A percentile compares a stretch with the other conserved stretches of the same genome.
These are phyloP conservation scores for Houttuynia cordata DNA, from an alignment of 164 flowering plant genomes.

Conservation along the genomic window DNA sequence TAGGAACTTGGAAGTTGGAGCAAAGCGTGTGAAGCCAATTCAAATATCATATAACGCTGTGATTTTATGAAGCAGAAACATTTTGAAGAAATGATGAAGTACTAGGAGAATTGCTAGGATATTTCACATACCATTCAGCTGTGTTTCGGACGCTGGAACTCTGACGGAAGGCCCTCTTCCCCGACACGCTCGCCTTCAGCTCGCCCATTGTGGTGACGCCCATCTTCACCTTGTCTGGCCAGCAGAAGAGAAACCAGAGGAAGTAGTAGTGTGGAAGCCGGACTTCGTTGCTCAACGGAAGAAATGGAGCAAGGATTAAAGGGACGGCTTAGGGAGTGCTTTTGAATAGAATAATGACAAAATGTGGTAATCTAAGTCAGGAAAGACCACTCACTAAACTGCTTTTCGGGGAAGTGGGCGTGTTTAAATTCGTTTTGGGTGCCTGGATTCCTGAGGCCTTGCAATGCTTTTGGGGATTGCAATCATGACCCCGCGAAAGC, in stretches of 20 bases:
- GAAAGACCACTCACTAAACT: constrained; percentile 10
- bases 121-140: constrained; percentile 59
- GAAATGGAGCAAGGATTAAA: constrained; percentile 32
- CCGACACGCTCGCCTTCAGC: constrained; percentile 79
- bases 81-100: not conserved
- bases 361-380: constrained; percentile 30
- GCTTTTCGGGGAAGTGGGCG: constrained; percentile 54
- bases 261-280: constrained; percentile 1
- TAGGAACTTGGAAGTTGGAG: too few species aligned
- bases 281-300: constrained; percentile 4
- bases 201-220: constrained; percentile 68
- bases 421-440: constrained; percentile 19
- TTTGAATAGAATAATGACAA: constrained; percentile 23
- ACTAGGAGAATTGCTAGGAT: too few species aligned
- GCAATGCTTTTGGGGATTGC: constrained; percentile 51
- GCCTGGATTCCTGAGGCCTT: constrained; percentile 38
- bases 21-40: too few species aligned
- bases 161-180: constrained; percentile 69
- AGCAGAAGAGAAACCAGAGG: not conserved
- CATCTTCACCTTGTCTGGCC: constrained; percentile 20
- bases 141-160: constrained; percentile 61
- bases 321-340: constrained; percentile 9
- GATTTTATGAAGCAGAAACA: not conserved
- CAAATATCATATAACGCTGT: not conserved
- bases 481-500: constrained; percentile 53